These are phyloP conservation scores for Solanum lignicaule DNA, from an alignment of 257 asterid genomes.

Conservation along the genomic window DNA sequence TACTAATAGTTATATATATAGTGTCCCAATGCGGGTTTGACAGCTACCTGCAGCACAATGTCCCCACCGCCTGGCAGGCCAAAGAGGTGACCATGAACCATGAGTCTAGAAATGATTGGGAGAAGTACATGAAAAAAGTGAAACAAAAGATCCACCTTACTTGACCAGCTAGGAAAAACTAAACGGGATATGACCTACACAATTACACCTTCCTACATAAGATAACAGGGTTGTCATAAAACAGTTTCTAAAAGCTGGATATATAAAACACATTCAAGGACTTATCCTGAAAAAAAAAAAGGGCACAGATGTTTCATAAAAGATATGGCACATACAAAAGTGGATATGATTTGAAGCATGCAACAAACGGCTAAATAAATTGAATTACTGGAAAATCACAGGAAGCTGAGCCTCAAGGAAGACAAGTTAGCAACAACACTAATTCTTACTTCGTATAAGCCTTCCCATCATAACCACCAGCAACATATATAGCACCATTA, in stretches of 20 bases:
- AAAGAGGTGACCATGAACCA: background rate
- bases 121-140: background rate
- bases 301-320: background rate
- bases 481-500: constrained; percentile 48
- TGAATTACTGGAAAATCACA: background rate
- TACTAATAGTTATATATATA: background rate
- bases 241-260: background rate
- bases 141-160: background rate
- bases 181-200: background rate
- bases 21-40: background rate
- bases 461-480: constrained; percentile 61
- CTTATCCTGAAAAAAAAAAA: background rate
- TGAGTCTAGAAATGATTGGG: background rate
- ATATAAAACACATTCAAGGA: background rate
- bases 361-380: background rate
- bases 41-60: background rate
- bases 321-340: background rate
- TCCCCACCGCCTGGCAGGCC: background rate
- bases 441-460: constrained; percentile 40
- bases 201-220: background rate
- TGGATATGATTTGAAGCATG: background rate
- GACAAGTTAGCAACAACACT: constrained; percentile 1
- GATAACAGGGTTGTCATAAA: background rate
- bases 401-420: background rate
- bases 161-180: background rate